These are phyloP conservation scores for Coemansia sp. DNA, from an alignment of 371 early-diverging fungal genomes.

Conservation along the genomic window DNA sequence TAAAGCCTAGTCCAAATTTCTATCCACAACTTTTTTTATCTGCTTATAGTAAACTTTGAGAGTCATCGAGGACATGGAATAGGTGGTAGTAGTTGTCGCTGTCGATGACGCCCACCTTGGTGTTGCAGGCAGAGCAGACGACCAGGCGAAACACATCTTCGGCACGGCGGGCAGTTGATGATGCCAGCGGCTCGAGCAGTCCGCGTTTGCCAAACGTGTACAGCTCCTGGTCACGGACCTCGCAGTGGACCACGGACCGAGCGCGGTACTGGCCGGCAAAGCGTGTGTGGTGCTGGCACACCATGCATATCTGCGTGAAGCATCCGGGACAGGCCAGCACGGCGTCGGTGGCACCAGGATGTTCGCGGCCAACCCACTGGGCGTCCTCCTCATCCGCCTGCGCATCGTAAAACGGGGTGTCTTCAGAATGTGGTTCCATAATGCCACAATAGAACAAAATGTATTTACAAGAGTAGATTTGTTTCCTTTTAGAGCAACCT, in stretches of 20 bases:
- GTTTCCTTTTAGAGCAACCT: neutral
- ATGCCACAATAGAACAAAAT: neutral
- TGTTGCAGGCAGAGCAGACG: conserved; percentile 31
- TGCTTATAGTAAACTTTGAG: neutral
- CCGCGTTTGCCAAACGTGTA: conserved; percentile 20
- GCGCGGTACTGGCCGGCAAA: conserved; percentile 46
- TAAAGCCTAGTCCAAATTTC: neutral
- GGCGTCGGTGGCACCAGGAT: conserved; percentile 36
- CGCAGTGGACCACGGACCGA: conserved; percentile 27
- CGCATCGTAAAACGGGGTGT: conserved; percentile 22
- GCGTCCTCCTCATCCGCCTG: conserved; percentile 30
- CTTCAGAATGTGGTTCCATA: conserved; percentile 1
- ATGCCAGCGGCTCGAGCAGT: conserved; percentile 2
- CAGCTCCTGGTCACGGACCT: conserved; percentile 1
- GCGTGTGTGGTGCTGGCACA: conserved; percentile 31
- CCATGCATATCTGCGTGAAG: conserved; percentile 42
- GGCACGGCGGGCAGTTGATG: neutral
- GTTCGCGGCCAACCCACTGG: conserved; percentile 12
- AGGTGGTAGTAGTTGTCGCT: conserved; percentile 33
- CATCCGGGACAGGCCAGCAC: conserved; percentile 42
- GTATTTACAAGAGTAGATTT: neutral
- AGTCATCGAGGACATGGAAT: conserved; percentile 30
- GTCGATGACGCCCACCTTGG: conserved; percentile 39
- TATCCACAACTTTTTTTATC: neutral
- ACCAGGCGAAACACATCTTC: conserved; percentile 30